Evolutionary conservation across 352 stramenopile species (phyloP).

Genomic region (Globisporangium paddicum): DNA sequence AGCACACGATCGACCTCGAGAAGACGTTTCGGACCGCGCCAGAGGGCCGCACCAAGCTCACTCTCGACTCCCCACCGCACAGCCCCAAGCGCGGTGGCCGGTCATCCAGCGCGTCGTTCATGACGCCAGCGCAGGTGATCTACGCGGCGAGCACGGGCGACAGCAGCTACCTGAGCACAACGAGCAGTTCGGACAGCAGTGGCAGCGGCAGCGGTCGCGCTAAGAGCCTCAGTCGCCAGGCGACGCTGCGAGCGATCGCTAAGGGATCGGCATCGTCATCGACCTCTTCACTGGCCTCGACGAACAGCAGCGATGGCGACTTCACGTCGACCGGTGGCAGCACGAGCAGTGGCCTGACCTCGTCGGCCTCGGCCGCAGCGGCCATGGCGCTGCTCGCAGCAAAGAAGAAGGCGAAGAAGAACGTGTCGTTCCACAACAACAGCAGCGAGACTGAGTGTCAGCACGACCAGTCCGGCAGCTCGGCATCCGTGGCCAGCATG

Average conservation of each 20-base stretch:
- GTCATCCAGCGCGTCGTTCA: slow-evolving; percentile 20
- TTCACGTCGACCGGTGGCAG: slow-evolving; percentile 11
- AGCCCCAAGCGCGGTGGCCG: slow-evolving; percentile 8
- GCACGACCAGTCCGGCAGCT: slow-evolving; percentile 16
- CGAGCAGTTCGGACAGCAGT: slow-evolving; percentile 7
- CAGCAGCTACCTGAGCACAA: slow-evolving; percentile 16
- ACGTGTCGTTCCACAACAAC: slow-evolving; percentile 49
- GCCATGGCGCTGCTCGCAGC: slow-evolving; percentile 5
- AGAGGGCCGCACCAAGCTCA: slow-evolving; percentile 29
- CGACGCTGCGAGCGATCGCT: slow-evolving; percentile 18
- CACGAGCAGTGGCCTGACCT: background rate
- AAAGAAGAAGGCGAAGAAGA: slow-evolving; percentile 50
- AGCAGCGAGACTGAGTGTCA: slow-evolving; percentile 15
- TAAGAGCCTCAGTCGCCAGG: slow-evolving; percentile 12
- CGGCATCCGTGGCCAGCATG: slow-evolving; percentile 19
- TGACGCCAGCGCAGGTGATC: slow-evolving; percentile 22
- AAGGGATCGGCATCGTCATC: slow-evolving; percentile 13
- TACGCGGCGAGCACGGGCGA: slow-evolving; percentile 14
- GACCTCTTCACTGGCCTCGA: slow-evolving; percentile 16
- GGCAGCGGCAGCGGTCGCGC: slow-evolving; percentile 1
- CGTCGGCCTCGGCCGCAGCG: background rate
- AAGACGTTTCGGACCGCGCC: slow-evolving; percentile 56
- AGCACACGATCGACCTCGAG: slow-evolving; percentile 41
- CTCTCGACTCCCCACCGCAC: slow-evolving; percentile 23
- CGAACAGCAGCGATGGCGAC: slow-evolving; percentile 11